Percentiles rank a stretch among this genome's conserved stretches.
These are phyloP conservation scores for Suhomyces emberorum DNA, from an alignment of 805 yeast species.

Conservation along the genomic window DNA sequence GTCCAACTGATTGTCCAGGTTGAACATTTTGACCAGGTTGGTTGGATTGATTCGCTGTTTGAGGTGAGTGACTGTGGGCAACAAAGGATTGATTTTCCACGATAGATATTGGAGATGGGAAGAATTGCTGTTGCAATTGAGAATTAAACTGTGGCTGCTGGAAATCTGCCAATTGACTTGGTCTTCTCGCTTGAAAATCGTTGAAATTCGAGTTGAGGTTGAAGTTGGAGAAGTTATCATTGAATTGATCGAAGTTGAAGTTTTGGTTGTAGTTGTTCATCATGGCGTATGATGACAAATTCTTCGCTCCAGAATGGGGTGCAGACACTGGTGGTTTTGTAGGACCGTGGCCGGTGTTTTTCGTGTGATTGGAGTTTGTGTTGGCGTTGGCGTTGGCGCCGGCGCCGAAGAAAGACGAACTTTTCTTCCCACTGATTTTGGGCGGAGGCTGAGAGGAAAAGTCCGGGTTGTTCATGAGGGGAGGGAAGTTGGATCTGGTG, in stretches of 20 bases:
- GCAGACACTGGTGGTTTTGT: not conserved
- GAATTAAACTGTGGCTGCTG: constrained; percentile 9
- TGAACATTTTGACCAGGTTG: not conserved
- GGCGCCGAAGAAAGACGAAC: constrained; percentile 6
- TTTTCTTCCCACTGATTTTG: constrained; percentile 1
- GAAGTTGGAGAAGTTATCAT: constrained; percentile 29
- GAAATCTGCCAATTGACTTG: constrained; percentile 39
- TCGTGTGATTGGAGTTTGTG: constrained; percentile 2
- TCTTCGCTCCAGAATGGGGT: constrained; percentile 8
- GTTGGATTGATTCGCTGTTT: constrained; percentile 11
- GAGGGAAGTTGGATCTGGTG: constrained; percentile 31
- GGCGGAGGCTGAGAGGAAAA: constrained; percentile 3
- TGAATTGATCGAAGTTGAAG: constrained; percentile 23
- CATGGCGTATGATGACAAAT: constrained; percentile 28
- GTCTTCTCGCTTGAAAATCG: constrained; percentile 42
- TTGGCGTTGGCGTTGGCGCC: constrained; percentile 4
- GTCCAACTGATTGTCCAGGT: constrained; percentile 8
- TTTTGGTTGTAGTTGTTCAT: constrained; percentile 25
- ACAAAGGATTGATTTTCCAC: constrained; percentile 7
- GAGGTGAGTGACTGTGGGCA: constrained; percentile 1
- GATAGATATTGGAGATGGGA: constrained; percentile 5
- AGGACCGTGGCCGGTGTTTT: constrained; percentile 1
- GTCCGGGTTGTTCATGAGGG: constrained; percentile 5
- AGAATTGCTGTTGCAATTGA: constrained; percentile 8
- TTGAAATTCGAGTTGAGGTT: constrained; percentile 31